These are phyloP conservation scores for Leccinum disarticulatum DNA, from an alignment of 768 basidiomycete species.

Conservation along the genomic window DNA sequence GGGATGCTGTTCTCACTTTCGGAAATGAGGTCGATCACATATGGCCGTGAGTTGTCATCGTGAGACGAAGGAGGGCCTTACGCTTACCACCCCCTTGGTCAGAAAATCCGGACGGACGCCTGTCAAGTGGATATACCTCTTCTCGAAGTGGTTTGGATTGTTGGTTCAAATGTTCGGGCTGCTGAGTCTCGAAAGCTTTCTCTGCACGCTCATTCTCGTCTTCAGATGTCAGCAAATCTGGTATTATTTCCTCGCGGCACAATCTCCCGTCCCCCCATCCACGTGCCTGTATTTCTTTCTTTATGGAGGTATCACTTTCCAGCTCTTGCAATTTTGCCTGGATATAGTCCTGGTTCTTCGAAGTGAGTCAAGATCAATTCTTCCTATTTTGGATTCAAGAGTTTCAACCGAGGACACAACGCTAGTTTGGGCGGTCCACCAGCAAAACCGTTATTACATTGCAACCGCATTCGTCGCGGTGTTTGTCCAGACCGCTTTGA, in stretches of 20 bases:
- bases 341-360: constrained; percentile 18
- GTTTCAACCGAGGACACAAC: background rate
- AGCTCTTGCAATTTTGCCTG: constrained; percentile 15
- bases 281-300: constrained; percentile 6
- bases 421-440: constrained; percentile 20
- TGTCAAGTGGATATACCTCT: constrained; percentile 23
- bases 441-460: background rate
- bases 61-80: background rate
- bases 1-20: constrained; percentile 20
- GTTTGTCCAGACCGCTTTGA: constrained; percentile 1
- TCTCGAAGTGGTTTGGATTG: constrained; percentile 26
- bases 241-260: background rate
- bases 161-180: constrained; percentile 13
- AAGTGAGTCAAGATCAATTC: constrained; percentile 13
- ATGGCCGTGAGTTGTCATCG: constrained; percentile 21
- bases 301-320: constrained; percentile 5
- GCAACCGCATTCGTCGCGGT: constrained; percentile 2
- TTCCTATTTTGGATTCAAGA: background rate
- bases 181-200: background rate
- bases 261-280: background rate
- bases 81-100: background rate
- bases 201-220: constrained; percentile 3
- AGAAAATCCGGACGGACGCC: constrained; percentile 10
- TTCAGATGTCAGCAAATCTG: constrained; percentile 7
- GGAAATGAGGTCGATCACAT: constrained; percentile 18